phyloP scores from a whole-genome alignment of 2,329 filamentous ascomycete species.

The Arachnomyces sp. region DNA sequence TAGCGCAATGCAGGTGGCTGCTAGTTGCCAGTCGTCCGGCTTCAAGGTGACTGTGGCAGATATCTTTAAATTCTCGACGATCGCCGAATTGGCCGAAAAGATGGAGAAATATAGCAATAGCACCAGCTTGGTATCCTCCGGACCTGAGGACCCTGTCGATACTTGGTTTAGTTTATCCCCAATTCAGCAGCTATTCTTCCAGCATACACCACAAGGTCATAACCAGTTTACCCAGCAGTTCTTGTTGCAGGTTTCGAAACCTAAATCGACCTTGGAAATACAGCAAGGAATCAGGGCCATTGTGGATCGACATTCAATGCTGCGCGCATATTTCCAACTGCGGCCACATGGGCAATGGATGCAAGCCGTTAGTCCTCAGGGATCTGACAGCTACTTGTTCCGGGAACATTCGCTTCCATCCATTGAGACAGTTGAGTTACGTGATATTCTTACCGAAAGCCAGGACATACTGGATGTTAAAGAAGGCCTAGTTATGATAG shows the following conservation, averaged over 20 bases:
- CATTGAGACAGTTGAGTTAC: too few species aligned
- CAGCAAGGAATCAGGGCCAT: constrained; percentile 9
- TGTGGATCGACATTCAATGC: constrained; percentile 15
- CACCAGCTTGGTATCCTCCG: background rate
- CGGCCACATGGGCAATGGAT: constrained; percentile 13
- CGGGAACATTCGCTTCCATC: too few species aligned
- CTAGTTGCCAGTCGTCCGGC: constrained; percentile 12
- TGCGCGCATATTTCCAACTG: constrained; percentile 16
- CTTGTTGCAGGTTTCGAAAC: constrained; percentile 8
- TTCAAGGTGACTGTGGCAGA: constrained; percentile 13
- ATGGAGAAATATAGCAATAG: background rate
- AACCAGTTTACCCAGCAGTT: constrained; percentile 19
- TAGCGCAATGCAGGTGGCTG: constrained; percentile 19
- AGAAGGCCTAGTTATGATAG: constrained; percentile 8
- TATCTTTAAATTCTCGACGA: constrained; percentile 12
- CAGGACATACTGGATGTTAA: background rate
- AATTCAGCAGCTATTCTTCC: constrained; percentile 18
- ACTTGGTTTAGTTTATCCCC: constrained; percentile 13
- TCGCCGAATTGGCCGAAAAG: constrained; percentile 8
- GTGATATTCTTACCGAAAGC: too few species aligned
- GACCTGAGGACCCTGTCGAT: background rate
- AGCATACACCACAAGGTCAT: constrained; percentile 10
- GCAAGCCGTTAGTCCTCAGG: constrained; percentile 5
- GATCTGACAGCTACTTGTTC: too few species aligned
- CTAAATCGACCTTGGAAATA: constrained; percentile 4